A percentile compares a stretch with the other conserved stretches of the same genome.
phyloP scores from a whole-genome alignment of 345 rosid species.

The Arabis hirsuta region DNA sequence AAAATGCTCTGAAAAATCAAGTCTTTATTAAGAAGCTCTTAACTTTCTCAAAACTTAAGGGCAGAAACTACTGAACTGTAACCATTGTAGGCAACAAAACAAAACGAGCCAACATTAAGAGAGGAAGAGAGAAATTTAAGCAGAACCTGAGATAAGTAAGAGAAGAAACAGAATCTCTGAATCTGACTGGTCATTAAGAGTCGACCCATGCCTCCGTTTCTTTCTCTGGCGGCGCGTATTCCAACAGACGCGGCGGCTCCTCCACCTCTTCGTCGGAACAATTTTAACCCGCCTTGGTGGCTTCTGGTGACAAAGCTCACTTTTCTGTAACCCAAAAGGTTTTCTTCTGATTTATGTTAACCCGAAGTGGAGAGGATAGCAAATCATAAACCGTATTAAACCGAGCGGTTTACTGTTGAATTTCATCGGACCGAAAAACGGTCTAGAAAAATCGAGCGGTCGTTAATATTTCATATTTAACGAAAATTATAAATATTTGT shows the following conservation, averaged over 20 bases:
- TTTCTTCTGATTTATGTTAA: too few relatives aligned
- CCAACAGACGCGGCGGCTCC: conserved; percentile 26
- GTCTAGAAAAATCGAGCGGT: conserved; percentile 5
- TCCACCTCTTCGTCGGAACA: conserved; percentile 26
- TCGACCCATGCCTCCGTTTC: conserved; percentile 34
- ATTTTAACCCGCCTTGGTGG: conserved; percentile 7
- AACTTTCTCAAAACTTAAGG: not conserved
- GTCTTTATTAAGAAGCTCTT: conserved; percentile 5
- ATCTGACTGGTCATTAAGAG: conserved; percentile 26
- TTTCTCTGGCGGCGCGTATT: conserved; percentile 25
- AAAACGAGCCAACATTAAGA: conserved; percentile 8
- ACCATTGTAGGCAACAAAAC: conserved; percentile 13
- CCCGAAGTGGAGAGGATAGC: too few relatives aligned
- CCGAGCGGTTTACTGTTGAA: conserved; percentile 7
- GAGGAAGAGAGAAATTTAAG: not conserved
- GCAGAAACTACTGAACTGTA: not conserved
- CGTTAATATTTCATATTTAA: conserved; percentile 20
- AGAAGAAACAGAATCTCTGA: conserved; percentile 36
- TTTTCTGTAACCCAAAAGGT: too few relatives aligned
- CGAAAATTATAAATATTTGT: too few relatives aligned
- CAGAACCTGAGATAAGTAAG: conserved; percentile 34
- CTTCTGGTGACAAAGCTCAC: not conserved
- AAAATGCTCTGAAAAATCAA: conserved; percentile 21
- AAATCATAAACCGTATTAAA: not conserved
- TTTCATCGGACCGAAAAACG: not conserved